These are phyloP conservation scores for Amphibolis antarctica DNA, from an alignment of 106 monocot genomes.

Conservation along the genomic window DNA sequence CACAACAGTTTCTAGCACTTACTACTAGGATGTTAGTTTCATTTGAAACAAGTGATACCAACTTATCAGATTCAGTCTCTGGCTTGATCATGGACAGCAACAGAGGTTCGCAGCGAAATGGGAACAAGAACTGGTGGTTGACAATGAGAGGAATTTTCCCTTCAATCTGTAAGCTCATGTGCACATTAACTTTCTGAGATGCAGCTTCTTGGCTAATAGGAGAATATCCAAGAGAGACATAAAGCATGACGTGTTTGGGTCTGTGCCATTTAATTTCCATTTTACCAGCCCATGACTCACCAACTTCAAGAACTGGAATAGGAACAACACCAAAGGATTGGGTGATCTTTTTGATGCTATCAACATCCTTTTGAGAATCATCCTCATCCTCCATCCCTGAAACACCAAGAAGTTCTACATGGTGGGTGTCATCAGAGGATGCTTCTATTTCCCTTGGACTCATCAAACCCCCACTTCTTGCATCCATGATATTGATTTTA, in stretches of 20 bases:
- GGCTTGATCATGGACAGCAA: constrained; percentile 49
- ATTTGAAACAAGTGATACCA: constrained; percentile 37
- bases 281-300: constrained; percentile 73
- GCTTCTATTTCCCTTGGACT: constrained; percentile 72
- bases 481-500: constrained; percentile 96
- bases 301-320: constrained; percentile 40
- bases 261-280: constrained; percentile 79
- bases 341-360: constrained; percentile 63
- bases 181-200: constrained; percentile 63
- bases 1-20: constrained; percentile 62
- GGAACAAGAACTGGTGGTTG: constrained; percentile 58
- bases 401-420: constrained; percentile 83
- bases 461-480: constrained; percentile 77
- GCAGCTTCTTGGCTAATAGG: constrained; percentile 13
- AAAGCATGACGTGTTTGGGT: constrained; percentile 80
- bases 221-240: constrained; percentile 80
- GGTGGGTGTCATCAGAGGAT: constrained; percentile 41
- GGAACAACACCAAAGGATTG: constrained; percentile 89
- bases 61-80: constrained; percentile 19
- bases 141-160: constrained; percentile 61
- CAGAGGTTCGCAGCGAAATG: constrained; percentile 72
- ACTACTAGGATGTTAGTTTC: constrained; percentile 58
- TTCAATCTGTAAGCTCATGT: constrained; percentile 91
- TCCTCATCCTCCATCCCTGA: constrained; percentile 36
- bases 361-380: constrained; percentile 25